phyloP scores from a whole-genome alignment of 495 filamentous ascomycete species.

The Hypomontagnella monticulosa region DNA sequence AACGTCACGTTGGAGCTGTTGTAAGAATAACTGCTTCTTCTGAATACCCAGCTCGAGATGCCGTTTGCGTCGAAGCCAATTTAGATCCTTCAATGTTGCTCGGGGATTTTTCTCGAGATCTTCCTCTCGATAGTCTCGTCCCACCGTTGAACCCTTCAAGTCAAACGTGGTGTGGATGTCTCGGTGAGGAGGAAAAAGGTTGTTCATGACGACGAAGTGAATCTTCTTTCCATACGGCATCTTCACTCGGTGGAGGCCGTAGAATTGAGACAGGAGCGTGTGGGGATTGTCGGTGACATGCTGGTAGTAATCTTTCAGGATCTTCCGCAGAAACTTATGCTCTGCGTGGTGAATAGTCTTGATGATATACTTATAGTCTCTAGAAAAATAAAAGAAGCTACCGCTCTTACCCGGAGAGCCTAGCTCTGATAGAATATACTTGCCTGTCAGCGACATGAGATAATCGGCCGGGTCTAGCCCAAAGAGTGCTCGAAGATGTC shows the following conservation, averaged over 20 bases:
- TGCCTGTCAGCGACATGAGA: conserved; percentile 96
- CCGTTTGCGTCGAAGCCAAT: conserved; percentile 89
- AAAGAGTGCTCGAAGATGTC: conserved; percentile 88
- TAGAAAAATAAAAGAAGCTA: conserved; percentile 99
- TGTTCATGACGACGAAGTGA: conserved; percentile 99
- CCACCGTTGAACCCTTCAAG: conserved; percentile 96
- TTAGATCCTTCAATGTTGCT: conserved; percentile 95
- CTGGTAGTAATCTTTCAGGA: conserved; percentile 91
- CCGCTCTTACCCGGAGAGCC: conserved; percentile 98
- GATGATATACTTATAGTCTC: conserved; percentile 99
- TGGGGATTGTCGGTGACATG: conserved; percentile 95
- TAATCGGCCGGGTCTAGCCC: conserved; percentile 96
- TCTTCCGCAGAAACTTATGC: conserved; percentile 92
- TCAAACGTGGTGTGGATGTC: conserved; percentile 99
- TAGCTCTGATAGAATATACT: conserved; percentile 97
- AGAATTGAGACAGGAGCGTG: conserved; percentile 97
- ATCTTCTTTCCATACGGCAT: conserved; percentile 98
- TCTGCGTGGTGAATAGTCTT: conserved; percentile 98
- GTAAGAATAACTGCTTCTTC: conserved; percentile 86
- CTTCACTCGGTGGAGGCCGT: conserved; percentile 96
- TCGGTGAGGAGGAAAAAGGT: conserved; percentile 95
- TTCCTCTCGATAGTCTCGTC: conserved; percentile 89
- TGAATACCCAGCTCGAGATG: conserved; percentile 86
- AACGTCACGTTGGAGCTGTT: conserved; percentile 89
- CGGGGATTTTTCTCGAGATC: conserved; percentile 87